Percentiles rank a stretch among this genome's conserved stretches.
These are phyloP conservation scores for Cystobasidium sp. DNA, from an alignment of 1,284 basidiomycete species.

Conservation along the genomic window DNA sequence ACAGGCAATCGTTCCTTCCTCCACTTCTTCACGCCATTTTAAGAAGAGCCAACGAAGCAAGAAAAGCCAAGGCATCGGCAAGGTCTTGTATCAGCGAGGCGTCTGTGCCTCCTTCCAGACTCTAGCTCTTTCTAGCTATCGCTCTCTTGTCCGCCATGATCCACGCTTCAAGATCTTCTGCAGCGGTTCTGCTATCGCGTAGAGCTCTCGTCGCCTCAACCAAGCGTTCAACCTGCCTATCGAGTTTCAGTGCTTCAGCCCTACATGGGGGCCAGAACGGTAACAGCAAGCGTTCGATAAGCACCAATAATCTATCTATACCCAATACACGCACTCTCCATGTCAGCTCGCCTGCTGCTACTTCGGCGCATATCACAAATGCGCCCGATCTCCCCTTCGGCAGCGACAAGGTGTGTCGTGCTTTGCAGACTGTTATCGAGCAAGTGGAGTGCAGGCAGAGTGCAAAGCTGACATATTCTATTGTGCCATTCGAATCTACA, in stretches of 20 bases:
- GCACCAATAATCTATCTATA: neutral
- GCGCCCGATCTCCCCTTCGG: constrained; percentile 34
- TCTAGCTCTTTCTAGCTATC: neutral
- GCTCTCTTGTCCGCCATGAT: neutral
- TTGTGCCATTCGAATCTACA: neutral
- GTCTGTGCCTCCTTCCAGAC: too few relatives aligned
- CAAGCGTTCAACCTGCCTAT: neutral
- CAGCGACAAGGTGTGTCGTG: constrained; percentile 9
- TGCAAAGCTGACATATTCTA: neutral
- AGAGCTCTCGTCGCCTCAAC: constrained; percentile 13
- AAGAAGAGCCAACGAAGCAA: too few relatives aligned
- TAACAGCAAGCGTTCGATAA: neutral
- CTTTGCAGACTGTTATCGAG: neutral
- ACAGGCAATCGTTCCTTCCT: too few relatives aligned
- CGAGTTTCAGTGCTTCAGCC: constrained; percentile 1
- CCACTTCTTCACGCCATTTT: too few relatives aligned
- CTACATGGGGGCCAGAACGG: neutral
- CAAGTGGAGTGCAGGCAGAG: neutral
- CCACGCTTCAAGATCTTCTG: constrained; percentile 9
- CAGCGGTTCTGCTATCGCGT: constrained; percentile 11
- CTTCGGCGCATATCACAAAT: constrained; percentile 39
- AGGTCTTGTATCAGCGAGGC: too few relatives aligned
- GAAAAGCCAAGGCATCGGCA: too few relatives aligned
- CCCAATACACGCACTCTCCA: constrained; percentile 21
- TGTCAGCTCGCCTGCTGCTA: constrained; percentile 9